Percentiles rank a stretch among this genome's conserved stretches.
phyloP scores from a whole-genome alignment of 176 grass and related monocot species.

The Carex kokanica region DNA sequence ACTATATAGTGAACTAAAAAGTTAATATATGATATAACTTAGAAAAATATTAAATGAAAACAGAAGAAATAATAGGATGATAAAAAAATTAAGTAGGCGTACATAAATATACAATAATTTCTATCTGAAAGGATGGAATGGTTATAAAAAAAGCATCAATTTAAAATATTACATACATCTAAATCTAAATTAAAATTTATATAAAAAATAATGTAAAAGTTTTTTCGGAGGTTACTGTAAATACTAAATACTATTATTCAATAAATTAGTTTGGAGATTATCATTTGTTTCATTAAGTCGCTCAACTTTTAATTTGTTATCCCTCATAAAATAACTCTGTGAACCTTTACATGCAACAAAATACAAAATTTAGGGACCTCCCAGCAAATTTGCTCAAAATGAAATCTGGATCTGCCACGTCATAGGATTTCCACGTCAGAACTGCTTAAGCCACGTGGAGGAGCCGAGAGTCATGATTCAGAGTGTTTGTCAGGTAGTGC shows the following conservation, averaged over 20 bases:
- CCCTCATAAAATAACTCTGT: neutral
- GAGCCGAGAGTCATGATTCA: constrained; percentile 20
- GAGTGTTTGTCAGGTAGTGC: constrained; percentile 43
- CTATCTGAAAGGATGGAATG: too few species aligned
- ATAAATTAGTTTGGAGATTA: neutral
- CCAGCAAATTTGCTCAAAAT: neutral
- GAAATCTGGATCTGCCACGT: constrained; percentile 28
- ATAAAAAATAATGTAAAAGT: neutral
- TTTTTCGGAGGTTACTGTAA: neutral
- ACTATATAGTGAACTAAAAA: neutral
- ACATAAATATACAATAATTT: too few species aligned
- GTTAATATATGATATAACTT: neutral
- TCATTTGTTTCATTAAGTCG: neutral
- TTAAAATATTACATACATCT: neutral
- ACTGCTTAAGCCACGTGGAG: neutral
- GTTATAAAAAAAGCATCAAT: neutral
- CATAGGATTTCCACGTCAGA: constrained; percentile 41
- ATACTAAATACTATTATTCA: neutral
- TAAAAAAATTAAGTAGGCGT: neutral
- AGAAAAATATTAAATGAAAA: neutral
- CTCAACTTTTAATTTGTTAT: neutral
- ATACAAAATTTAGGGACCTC: neutral
- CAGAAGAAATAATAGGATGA: neutral
- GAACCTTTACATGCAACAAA: neutral
- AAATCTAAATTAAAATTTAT: neutral